phyloP scores from a whole-genome alignment of 805 yeast genomes.

The Vanderwaltozyma polyspora region DNA sequence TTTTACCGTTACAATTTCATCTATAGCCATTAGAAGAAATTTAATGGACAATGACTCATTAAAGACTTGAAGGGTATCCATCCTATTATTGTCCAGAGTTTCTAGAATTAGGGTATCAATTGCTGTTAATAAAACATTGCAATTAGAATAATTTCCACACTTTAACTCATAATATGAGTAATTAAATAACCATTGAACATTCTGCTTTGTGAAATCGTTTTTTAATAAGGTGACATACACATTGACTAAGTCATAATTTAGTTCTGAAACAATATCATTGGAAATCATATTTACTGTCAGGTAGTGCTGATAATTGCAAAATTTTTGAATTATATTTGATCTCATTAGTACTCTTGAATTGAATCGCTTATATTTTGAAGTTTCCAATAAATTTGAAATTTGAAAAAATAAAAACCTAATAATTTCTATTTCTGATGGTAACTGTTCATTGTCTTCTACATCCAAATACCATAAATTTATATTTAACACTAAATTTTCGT shows the following conservation, averaged over 20 bases:
- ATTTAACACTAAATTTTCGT: conserved; percentile 48
- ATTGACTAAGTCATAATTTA: conserved; percentile 17
- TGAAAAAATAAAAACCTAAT: conserved; percentile 47
- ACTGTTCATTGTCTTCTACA: background rate
- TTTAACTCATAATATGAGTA: conserved; percentile 40
- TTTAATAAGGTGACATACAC: conserved; percentile 28
- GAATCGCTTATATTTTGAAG: conserved; percentile 38
- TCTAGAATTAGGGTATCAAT: conserved; percentile 25
- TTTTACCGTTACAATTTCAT: conserved; percentile 19
- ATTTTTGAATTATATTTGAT: conserved; percentile 35
- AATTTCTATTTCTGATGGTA: conserved; percentile 27
- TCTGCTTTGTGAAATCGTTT: conserved; percentile 43
- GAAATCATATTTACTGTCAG: conserved; percentile 29
- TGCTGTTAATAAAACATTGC: conserved; percentile 24
- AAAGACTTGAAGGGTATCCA: conserved; percentile 37
- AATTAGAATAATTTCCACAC: conserved; percentile 19
- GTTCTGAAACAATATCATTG: conserved; percentile 30
- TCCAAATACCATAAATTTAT: conserved; percentile 41
- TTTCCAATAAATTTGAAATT: conserved; percentile 42
- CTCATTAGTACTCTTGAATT: conserved; percentile 44
- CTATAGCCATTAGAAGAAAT: conserved; percentile 49
- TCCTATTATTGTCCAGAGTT: conserved; percentile 30
- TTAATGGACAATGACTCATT: conserved; percentile 47
- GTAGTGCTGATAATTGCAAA: conserved; percentile 20
- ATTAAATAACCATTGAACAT: conserved; percentile 40